phyloP scores from a whole-genome alignment of 352 stramenopile genomes.

The Globisporangium emineosum region DNA sequence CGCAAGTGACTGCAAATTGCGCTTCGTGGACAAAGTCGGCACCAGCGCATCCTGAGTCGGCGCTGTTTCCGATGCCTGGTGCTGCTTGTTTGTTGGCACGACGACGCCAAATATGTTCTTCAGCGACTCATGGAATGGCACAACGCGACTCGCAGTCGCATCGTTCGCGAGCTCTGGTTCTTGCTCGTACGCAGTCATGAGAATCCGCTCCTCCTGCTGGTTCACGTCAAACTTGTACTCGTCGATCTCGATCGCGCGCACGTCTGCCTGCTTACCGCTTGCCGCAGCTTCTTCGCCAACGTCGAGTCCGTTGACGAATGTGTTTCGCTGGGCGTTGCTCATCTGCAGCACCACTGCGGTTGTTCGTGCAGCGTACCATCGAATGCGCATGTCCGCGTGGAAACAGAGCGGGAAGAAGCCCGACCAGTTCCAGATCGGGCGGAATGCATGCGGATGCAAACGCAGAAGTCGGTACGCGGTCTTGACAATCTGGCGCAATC shows the following conservation, averaged over 20 bases:
- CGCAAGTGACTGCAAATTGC: slow-evolving; percentile 74
- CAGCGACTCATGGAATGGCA: slow-evolving; percentile 70
- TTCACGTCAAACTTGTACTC: slow-evolving; percentile 41
- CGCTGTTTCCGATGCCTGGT: slow-evolving; percentile 12
- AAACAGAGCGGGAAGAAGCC: slow-evolving; percentile 80
- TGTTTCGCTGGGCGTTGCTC: slow-evolving; percentile 57
- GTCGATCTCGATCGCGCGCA: slow-evolving; percentile 59
- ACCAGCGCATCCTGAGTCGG: slow-evolving; percentile 37
- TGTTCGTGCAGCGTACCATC: slow-evolving; percentile 61
- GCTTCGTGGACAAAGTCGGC: slow-evolving; percentile 65
- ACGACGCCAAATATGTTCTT: slow-evolving; percentile 84
- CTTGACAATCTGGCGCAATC: slow-evolving; percentile 53
- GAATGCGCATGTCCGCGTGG: slow-evolving; percentile 49
- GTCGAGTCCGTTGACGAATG: slow-evolving; percentile 53
- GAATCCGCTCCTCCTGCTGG: slow-evolving; percentile 49
- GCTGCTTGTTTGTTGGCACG: slow-evolving; percentile 57
- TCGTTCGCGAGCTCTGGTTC: background rate
- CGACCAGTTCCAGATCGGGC: slow-evolving; percentile 77
- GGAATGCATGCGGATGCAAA: slow-evolving; percentile 48
- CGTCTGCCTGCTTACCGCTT: slow-evolving; percentile 26
- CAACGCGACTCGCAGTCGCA: slow-evolving; percentile 10
- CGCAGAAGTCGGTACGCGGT: slow-evolving; percentile 59
- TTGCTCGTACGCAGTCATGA: slow-evolving; percentile 29
- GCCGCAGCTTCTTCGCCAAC: slow-evolving; percentile 49
- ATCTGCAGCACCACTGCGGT: slow-evolving; percentile 67